These are phyloP conservation scores for Solanum lignicaule DNA, from an alignment of 257 asterid species.

Conservation along the genomic window DNA sequence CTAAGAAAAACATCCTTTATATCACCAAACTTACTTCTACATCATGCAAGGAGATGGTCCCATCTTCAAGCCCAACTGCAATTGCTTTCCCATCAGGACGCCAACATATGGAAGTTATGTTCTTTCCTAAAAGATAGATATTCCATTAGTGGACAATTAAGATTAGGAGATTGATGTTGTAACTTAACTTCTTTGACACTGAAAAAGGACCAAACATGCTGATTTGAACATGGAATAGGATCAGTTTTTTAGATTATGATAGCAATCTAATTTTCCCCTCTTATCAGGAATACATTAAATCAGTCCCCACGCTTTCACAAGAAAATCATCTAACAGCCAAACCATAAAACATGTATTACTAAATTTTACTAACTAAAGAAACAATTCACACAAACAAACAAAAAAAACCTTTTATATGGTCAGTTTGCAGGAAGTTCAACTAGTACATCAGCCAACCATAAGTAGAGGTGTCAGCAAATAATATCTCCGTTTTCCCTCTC, in stretches of 20 bases:
- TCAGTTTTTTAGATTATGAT: neutral
- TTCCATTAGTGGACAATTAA: neutral
- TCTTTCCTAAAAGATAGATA: conserved; percentile 36
- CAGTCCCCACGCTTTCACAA: neutral
- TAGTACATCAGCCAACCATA: neutral
- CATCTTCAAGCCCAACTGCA: conserved; percentile 92
- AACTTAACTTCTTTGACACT: neutral
- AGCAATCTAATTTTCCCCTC: neutral
- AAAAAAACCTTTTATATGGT: neutral
- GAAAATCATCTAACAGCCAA: neutral
- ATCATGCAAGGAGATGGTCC: conserved; percentile 79
- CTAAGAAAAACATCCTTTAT: neutral
- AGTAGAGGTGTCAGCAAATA: neutral
- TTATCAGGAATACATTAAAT: neutral
- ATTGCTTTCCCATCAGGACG: conserved; percentile 95
- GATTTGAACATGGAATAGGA: neutral
- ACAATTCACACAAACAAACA: neutral
- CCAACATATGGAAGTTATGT: conserved; percentile 88
- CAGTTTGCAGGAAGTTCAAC: neutral
- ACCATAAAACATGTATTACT: neutral
- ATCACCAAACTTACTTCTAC: conserved; percentile 50
- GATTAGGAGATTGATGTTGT: neutral
- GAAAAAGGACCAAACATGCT: neutral
- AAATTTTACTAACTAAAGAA: neutral
- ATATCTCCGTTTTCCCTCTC: neutral